Evolutionary conservation across 768 basidiomycete genomes (phyloP).

Genomic region (Russula lepida): DNA sequence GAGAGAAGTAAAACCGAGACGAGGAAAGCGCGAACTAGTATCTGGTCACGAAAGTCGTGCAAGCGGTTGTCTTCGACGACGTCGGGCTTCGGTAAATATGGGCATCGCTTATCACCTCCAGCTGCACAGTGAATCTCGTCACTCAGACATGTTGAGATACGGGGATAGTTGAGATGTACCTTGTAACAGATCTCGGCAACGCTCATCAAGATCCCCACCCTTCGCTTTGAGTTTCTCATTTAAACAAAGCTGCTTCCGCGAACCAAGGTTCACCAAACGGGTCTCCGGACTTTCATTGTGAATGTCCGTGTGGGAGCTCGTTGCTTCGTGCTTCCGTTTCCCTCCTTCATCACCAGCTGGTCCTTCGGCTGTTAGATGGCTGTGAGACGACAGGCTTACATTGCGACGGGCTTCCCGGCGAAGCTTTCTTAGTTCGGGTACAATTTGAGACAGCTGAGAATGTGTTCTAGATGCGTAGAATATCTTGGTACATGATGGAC

Average conservation of each 20-base stretch:
- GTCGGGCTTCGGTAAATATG: constrained; percentile 59
- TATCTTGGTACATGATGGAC: constrained; percentile 68
- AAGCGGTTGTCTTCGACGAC: constrained; percentile 51
- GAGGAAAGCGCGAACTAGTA: constrained; percentile 48
- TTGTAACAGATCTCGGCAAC: constrained; percentile 70
- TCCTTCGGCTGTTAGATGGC: background rate
- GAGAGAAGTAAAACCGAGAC: background rate
- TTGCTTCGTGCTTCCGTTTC: constrained; percentile 4
- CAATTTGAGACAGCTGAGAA: constrained; percentile 86
- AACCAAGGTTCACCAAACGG: constrained; percentile 79
- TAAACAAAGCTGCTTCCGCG: constrained; percentile 87
- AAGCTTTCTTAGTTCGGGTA: constrained; percentile 77
- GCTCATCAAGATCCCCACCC: constrained; percentile 73
- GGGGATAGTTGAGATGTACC: constrained; percentile 33
- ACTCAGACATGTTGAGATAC: background rate
- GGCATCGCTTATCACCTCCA: constrained; percentile 62
- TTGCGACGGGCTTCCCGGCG: constrained; percentile 31
- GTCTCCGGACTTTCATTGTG: constrained; percentile 25
- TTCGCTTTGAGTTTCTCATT: constrained; percentile 66
- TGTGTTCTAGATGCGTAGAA: constrained; percentile 95
- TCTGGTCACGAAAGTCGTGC: constrained; percentile 80
- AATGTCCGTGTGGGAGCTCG: constrained; percentile 19
- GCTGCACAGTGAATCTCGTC: constrained; percentile 28
- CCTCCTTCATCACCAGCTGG: background rate
- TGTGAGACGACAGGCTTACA: background rate